These are phyloP conservation scores for Coniochaeta sp. DNA, from an alignment of 2,329 filamentous ascomycete species.

Conservation along the genomic window DNA sequence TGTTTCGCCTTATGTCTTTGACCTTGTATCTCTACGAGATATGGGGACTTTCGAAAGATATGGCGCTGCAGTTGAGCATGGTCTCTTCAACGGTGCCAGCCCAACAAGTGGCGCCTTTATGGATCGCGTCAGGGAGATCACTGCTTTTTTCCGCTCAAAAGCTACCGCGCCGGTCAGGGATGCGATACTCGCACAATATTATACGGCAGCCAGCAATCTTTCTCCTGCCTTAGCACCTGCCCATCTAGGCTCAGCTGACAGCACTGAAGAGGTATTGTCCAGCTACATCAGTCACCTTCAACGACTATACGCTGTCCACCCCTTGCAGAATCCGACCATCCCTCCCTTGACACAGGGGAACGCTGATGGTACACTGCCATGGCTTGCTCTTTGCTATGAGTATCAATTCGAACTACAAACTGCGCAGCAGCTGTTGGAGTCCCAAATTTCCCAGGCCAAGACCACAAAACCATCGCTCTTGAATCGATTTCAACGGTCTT, in stretches of 20 bases:
- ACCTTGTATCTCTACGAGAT: slow-evolving; percentile 41
- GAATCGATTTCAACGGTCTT: slow-evolving; percentile 54
- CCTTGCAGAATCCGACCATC: slow-evolving; percentile 44
- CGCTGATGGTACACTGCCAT: slow-evolving; percentile 29
- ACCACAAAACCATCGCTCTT: slow-evolving; percentile 43
- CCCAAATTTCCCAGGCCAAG: slow-evolving; percentile 32
- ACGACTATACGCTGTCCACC: slow-evolving; percentile 43
- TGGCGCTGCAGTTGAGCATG: slow-evolving; percentile 5
- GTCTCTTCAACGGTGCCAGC: background rate
- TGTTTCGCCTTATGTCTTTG: slow-evolving; percentile 31
- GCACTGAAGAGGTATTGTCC: background rate
- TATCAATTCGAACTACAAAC: slow-evolving; percentile 34
- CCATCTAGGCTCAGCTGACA: background rate
- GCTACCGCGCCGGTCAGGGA: slow-evolving; percentile 22
- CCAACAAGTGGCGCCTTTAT: background rate
- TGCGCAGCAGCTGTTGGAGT: slow-evolving; percentile 32
- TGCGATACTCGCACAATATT: slow-evolving; percentile 23
- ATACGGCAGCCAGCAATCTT: slow-evolving; percentile 10
- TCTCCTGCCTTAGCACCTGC: background rate
- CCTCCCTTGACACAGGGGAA: slow-evolving; percentile 25
- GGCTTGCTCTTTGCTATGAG: slow-evolving; percentile 47
- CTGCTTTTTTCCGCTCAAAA: slow-evolving; percentile 17
- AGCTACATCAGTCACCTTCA: background rate
- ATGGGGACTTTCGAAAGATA: slow-evolving; percentile 24
- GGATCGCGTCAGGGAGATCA: slow-evolving; percentile 10